Percentiles rank a stretch among this genome's conserved stretches.
Conservation (phyloP, 2,329 filamentous ascomycete genomes). For the Aureobasidium mangrovei region DNA sequence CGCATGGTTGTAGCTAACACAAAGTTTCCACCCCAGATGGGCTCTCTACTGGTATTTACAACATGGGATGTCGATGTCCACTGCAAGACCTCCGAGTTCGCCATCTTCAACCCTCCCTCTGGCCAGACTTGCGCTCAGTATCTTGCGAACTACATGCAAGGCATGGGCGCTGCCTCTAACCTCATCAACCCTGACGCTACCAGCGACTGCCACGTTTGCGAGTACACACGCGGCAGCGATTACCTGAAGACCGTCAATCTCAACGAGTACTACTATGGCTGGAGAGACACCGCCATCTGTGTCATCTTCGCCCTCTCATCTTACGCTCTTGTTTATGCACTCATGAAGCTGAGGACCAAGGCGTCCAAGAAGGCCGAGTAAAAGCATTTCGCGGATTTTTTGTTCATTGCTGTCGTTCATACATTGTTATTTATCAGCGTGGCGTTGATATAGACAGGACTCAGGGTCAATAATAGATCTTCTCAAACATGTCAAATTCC, state of each 20-base stretch:
- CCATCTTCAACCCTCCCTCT: conserved; percentile 40
- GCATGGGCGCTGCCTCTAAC: conserved; percentile 37
- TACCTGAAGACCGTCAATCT: conserved; percentile 54
- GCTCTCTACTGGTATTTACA: conserved; percentile 32
- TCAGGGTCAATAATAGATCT: not conserved
- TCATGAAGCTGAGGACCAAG: conserved; percentile 37
- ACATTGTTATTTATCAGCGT: not conserved
- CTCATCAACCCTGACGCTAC: conserved; percentile 53
- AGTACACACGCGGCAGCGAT: conserved; percentile 49
- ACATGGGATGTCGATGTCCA: conserved; percentile 34
- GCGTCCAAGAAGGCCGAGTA: conserved; percentile 32
- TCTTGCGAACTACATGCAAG: conserved; percentile 43
- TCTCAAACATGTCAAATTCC: not conserved
- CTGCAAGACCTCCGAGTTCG: conserved; percentile 30
- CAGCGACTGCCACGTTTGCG: conserved; percentile 50
- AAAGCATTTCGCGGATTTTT: not conserved
- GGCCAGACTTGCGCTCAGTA: conserved; percentile 52
- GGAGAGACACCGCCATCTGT: conserved; percentile 56
- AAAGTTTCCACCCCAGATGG: conserved; percentile 29
- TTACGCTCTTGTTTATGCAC: conserved; percentile 41
- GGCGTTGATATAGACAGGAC: not conserved
- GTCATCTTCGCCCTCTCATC: conserved; percentile 48
- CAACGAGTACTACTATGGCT: conserved; percentile 53
- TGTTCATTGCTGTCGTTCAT: not conserved
- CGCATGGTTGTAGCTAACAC: no score